Percentiles rank a stretch among this genome's conserved stretches.
Conservation (phyloP, 257 asterid genomes). For the Przewalskia tangutica region DNA sequence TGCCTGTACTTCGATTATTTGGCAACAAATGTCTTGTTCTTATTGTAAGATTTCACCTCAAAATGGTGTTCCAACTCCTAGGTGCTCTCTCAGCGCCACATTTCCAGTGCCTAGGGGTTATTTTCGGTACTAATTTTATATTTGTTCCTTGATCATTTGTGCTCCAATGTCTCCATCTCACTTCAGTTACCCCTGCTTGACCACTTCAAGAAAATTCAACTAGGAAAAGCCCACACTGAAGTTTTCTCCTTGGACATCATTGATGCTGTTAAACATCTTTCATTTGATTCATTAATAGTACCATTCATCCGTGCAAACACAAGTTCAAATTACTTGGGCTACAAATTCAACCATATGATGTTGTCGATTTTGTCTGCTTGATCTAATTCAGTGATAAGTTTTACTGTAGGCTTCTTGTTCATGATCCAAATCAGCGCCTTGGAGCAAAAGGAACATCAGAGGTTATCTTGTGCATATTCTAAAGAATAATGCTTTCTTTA, state of each 20-base stretch:
- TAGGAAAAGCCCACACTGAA: neutral
- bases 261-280: neutral
- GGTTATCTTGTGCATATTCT: slow-evolving; percentile 28
- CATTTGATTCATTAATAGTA: neutral
- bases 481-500: neutral
- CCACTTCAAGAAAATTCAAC: neutral
- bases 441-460: slow-evolving; percentile 90
- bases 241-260: neutral
- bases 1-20: neutral
- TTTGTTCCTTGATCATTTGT: neutral
- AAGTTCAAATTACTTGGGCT: neutral
- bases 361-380: neutral
- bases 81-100: neutral
- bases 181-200: neutral
- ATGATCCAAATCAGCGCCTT: slow-evolving; percentile 72
- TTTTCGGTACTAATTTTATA: neutral
- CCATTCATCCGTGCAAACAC: neutral
- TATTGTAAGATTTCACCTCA: neutral
- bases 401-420: slow-evolving; percentile 61
- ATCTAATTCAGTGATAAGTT: neutral
- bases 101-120: neutral
- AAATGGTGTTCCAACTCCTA: neutral
- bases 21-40: neutral
- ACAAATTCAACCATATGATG: neutral
- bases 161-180: neutral